Conservation (phyloP, 208 protist species). For the Leishmania tarentolae region DNA sequence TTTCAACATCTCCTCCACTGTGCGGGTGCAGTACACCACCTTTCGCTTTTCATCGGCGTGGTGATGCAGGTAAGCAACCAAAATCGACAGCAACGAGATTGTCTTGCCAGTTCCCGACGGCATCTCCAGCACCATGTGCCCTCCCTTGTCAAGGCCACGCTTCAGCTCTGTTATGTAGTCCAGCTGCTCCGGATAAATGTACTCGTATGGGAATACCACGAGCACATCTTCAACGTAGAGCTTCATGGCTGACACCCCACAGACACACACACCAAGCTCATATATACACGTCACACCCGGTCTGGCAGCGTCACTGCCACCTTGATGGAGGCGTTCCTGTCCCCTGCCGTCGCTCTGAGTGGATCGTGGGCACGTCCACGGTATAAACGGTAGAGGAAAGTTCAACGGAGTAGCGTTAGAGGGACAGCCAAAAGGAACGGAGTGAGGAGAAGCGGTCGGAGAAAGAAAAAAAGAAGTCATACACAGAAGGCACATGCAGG, state of each 20-base stretch:
- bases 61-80: constrained; percentile 93
- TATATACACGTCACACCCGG: neutral
- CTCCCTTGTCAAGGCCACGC: constrained; percentile 90
- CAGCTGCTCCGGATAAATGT: constrained; percentile 99
- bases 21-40: constrained; percentile 99
- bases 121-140: constrained; percentile 99
- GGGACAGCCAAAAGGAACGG: neutral
- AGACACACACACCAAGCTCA: neutral
- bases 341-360: neutral
- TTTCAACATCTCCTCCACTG: constrained; percentile 99
- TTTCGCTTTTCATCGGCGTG: constrained; percentile 94
- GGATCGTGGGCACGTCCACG: neutral
- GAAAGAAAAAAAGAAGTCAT: neutral
- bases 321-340: neutral
- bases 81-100: constrained; percentile 97
- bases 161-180: constrained; percentile 98
- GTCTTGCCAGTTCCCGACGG: constrained; percentile 99
- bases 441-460: neutral
- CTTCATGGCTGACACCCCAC: constrained; percentile 82
- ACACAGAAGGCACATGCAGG: neutral
- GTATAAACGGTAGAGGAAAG: neutral
- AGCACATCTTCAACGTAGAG: constrained; percentile 97
- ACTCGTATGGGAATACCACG: constrained; percentile 98
- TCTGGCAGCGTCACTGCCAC: no score
- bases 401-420: neutral